A percentile compares a stretch with the other conserved stretches of the same genome.
These are phyloP conservation scores for Blastomyces silverae DNA, from an alignment of 2,329 filamentous ascomycete species.

Conservation along the genomic window DNA sequence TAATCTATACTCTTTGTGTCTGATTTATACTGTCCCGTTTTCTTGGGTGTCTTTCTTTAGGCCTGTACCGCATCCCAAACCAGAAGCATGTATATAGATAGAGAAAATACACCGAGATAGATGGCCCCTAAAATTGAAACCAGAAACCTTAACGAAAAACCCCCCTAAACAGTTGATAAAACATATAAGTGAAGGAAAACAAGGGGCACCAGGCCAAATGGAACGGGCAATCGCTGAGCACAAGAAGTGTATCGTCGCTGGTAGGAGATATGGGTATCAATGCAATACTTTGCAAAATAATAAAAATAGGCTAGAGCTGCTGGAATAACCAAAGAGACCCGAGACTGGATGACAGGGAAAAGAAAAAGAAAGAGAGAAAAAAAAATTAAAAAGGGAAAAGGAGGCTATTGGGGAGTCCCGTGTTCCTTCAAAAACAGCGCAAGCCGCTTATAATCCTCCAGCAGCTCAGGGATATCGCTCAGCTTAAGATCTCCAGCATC, in stretches of 20 bases:
- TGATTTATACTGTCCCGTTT: neutral
- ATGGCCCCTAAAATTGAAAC: neutral
- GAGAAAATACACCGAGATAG: neutral
- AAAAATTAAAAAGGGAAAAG: neutral
- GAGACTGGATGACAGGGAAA: neutral
- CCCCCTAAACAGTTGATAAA: neutral
- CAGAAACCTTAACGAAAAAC: neutral
- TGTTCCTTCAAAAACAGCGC: conserved; percentile 56
- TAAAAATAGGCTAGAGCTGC: neutral
- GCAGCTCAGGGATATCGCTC: conserved; percentile 63
- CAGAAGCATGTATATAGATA: neutral
- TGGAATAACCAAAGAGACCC: neutral
- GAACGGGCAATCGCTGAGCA: neutral
- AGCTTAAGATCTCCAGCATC: conserved; percentile 64
- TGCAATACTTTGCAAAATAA: neutral
- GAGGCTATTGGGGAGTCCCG: neutral
- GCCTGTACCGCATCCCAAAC: neutral
- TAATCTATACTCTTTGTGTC: neutral
- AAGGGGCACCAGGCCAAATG: neutral
- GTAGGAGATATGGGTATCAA: conserved; percentile 7
- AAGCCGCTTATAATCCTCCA: conserved; percentile 68
- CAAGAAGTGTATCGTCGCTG: neutral
- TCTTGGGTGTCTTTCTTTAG: neutral
- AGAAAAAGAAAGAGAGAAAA: neutral
- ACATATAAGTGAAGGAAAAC: neutral